Evolutionary conservation across 768 basidiomycete species (phyloP).

Genomic region (Scleroderma bovista): DNA sequence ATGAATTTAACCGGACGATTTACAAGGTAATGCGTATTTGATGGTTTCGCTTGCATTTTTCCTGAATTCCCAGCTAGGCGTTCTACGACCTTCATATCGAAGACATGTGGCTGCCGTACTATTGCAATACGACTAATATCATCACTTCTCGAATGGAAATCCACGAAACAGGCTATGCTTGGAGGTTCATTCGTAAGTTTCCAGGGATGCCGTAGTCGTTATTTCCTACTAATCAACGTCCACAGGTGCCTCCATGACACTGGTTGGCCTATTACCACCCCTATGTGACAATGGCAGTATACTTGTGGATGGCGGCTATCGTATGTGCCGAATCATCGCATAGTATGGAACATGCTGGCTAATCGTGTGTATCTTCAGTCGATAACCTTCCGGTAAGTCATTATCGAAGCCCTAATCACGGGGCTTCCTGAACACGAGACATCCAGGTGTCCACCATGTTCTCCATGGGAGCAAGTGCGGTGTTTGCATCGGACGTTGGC

Average conservation of each 20-base stretch:
- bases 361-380: constrained; percentile 37
- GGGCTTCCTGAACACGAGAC: not conserved
- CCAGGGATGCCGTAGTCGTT: not conserved
- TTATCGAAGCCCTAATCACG: not conserved
- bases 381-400: constrained; percentile 81
- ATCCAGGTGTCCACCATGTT: constrained; percentile 83
- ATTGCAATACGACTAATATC: constrained; percentile 97
- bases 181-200: constrained; percentile 79
- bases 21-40: constrained; percentile 59
- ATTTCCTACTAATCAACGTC: constrained; percentile 2
- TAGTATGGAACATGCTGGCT: no score
- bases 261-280: constrained; percentile 92
- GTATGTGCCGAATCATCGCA: constrained; percentile 39
- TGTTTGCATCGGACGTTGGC: constrained; percentile 93
- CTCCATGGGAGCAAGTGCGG: constrained; percentile 81
- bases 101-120: constrained; percentile 99
- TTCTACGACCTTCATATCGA: constrained; percentile 94
- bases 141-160: constrained; percentile 95
- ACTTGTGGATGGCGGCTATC: constrained; percentile 85
- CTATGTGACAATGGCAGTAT: constrained; percentile 91
- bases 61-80: constrained; percentile 40
- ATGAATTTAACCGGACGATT: constrained; percentile 91
- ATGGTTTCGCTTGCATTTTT: not conserved
- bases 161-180: constrained; percentile 97
- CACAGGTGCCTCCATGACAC: constrained; percentile 91